Evolutionary conservation across 345 rosid species (phyloP).

Genomic region (Cardamine chenopodiifolia): DNA sequence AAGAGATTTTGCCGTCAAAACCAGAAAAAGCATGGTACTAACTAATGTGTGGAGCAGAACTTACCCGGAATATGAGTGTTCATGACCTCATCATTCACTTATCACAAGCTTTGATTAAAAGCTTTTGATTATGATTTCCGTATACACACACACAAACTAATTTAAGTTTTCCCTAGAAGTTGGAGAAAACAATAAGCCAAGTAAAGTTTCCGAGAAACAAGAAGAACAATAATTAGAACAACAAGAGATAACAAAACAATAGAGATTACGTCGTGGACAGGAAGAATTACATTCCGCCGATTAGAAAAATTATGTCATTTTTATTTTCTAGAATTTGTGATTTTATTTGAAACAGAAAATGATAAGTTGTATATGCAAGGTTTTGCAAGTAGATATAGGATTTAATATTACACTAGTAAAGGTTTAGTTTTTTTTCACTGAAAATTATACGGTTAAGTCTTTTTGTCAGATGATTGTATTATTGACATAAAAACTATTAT

Average conservation of each 20-base stretch:
- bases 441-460: too few species aligned
- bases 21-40: background rate
- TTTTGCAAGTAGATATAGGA: too few species aligned
- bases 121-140: background rate
- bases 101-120: background rate
- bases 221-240: background rate
- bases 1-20: background rate
- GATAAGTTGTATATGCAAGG: too few species aligned
- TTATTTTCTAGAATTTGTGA: too few species aligned
- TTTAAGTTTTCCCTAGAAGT: background rate
- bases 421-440: too few species aligned
- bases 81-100: conserved; percentile 11
- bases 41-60: conserved; percentile 6
- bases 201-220: background rate
- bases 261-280: too few species aligned
- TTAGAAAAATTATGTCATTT: too few species aligned
- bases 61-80: conserved; percentile 13
- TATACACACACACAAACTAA: background rate
- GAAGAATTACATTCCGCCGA: too few species aligned
- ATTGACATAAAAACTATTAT: too few species aligned
- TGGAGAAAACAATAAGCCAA: background rate
- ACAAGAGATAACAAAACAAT: background rate
- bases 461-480: too few species aligned
- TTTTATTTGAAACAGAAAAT: too few species aligned
- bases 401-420: too few species aligned